A percentile compares a stretch with the other conserved stretches of the same genome.
Conservation (phyloP, 1,139 yeast species). For the Citeromyces hawaiiensis region DNA sequence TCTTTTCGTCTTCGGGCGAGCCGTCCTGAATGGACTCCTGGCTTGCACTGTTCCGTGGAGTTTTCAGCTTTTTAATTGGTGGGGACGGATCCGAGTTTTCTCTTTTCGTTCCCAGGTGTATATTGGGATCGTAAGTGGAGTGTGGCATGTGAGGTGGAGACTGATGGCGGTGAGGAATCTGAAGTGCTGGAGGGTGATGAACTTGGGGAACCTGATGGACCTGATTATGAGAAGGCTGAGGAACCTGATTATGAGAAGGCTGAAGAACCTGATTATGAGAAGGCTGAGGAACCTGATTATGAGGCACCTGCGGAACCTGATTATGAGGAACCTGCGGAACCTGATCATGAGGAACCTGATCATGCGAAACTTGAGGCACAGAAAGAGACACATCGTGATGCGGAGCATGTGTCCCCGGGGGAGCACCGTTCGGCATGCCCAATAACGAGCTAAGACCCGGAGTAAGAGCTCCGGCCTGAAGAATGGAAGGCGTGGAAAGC, state of each 20-base stretch:
- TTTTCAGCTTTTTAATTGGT: slow-evolving; percentile 12
- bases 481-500: slow-evolving; percentile 5
- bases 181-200: neutral
- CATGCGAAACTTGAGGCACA: neutral
- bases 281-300: neutral
- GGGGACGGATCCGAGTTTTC: slow-evolving; percentile 5
- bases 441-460: slow-evolving; percentile 30
- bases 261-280: too few relatives aligned
- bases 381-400: neutral
- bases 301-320: neutral
- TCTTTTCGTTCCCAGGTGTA: slow-evolving; percentile 4
- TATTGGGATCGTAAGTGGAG: too few relatives aligned
- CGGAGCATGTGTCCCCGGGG: neutral
- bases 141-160: neutral
- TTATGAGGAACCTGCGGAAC: slow-evolving; percentile 2
- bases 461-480: slow-evolving; percentile 16
- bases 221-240: neutral
- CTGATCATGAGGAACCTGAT: neutral
- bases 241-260: neutral
- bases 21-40: neutral
- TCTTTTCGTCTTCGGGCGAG: slow-evolving; percentile 49
- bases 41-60: slow-evolving; percentile 8
- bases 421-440: slow-evolving; percentile 15
- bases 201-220: neutral
- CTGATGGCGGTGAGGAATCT: neutral